Evolutionary conservation across 805 yeast genomes (phyloP).

Genomic region (Myxozyma udenii): DNA sequence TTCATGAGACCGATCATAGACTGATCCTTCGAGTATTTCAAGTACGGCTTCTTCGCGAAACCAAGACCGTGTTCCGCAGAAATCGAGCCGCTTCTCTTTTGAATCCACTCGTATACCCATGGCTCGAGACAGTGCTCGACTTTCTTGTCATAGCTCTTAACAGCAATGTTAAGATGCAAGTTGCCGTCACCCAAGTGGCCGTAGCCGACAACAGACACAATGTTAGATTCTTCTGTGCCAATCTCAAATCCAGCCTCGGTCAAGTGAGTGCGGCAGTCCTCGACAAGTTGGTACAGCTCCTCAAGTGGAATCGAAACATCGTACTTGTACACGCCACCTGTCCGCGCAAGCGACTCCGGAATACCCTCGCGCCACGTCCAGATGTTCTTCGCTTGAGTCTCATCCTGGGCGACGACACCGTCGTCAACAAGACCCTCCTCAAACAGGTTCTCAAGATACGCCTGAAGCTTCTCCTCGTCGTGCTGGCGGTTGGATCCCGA

Average conservation of each 20-base stretch:
- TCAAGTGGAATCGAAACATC: constrained; percentile 89
- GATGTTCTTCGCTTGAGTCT: constrained; percentile 71
- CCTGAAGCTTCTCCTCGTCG: constrained; percentile 84
- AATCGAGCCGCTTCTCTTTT: constrained; percentile 70
- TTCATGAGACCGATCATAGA: constrained; percentile 71
- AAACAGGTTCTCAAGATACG: constrained; percentile 79
- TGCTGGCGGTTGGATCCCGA: constrained; percentile 94
- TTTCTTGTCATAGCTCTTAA: constrained; percentile 71
- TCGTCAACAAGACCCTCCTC: constrained; percentile 81
- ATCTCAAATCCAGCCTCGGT: constrained; percentile 58
- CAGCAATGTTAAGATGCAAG: constrained; percentile 88
- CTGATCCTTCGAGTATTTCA: constrained; percentile 77
- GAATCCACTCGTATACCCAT: constrained; percentile 88
- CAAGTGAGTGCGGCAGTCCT: constrained; percentile 65
- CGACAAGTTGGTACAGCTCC: constrained; percentile 77
- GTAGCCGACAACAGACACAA: constrained; percentile 85
- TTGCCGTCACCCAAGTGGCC: constrained; percentile 99
- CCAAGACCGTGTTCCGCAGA: constrained; percentile 98
- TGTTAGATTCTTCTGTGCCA: constrained; percentile 45
- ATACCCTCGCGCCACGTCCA: constrained; percentile 97
- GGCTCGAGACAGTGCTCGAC: constrained; percentile 87
- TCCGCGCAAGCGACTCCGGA: constrained; percentile 80
- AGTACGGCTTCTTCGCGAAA: constrained; percentile 88
- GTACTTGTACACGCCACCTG: constrained; percentile 95
- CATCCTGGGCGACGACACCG: constrained; percentile 96